Percentiles rank a stretch among this genome's conserved stretches.
phyloP scores from a whole-genome alignment of 495 filamentous ascomycete genomes.

The Podospora sp. region DNA sequence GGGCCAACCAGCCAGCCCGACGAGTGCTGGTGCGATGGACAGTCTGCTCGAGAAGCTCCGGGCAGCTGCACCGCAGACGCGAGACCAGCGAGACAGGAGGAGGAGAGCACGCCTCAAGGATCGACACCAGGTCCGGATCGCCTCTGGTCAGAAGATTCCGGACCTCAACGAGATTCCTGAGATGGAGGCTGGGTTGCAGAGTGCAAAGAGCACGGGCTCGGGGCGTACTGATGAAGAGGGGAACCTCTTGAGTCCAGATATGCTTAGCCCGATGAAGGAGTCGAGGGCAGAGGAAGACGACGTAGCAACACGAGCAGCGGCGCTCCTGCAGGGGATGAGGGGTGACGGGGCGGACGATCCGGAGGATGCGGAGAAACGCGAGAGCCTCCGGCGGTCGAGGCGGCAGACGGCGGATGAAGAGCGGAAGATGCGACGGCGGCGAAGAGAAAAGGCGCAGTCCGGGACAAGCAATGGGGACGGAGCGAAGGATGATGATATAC shows the following conservation, averaged over 20 bases:
- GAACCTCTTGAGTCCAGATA: constrained; percentile 40
- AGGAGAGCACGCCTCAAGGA: constrained; percentile 87
- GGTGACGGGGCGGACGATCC: constrained; percentile 61
- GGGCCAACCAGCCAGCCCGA: constrained; percentile 65
- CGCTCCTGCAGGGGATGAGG: constrained; percentile 77
- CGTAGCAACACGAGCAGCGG: constrained; percentile 79
- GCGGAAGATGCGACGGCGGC: constrained; percentile 57
- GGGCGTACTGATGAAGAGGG: constrained; percentile 39
- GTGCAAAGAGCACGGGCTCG: constrained; percentile 27
- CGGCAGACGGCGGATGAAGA: constrained; percentile 74
- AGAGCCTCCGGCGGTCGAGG: constrained; percentile 59
- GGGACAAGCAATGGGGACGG: constrained; percentile 30
- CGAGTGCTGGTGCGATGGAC: constrained; percentile 91
- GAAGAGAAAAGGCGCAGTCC: constrained; percentile 56
- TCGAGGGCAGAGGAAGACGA: constrained; percentile 67
- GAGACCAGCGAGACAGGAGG: constrained; percentile 84
- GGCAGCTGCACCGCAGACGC: constrained; percentile 84
- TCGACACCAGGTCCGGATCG: constrained; percentile 87
- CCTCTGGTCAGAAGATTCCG: constrained; percentile 81
- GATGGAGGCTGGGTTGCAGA: constrained; percentile 40
- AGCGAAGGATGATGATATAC: constrained; percentile 11
- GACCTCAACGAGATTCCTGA: constrained; percentile 61
- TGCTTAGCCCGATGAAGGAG: constrained; percentile 39
- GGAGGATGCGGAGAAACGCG: constrained; percentile 56
- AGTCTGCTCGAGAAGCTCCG: constrained; percentile 93